These are phyloP conservation scores for Mycosarcoma mackinlayi DNA, from an alignment of 1,284 basidiomycete species.

Conservation along the genomic window DNA sequence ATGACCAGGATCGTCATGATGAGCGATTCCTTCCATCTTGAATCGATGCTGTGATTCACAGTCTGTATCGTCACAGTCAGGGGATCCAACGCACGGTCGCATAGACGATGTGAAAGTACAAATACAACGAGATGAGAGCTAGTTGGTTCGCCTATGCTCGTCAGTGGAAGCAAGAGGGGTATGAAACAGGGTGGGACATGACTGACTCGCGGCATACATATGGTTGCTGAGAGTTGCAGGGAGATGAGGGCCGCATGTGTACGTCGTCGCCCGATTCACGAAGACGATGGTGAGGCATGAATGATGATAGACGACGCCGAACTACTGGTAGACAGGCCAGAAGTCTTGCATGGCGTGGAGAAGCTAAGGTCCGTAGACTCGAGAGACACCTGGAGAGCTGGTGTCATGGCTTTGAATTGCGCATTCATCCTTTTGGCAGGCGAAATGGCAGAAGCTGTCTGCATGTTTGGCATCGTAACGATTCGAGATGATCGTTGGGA, in stretches of 20 bases:
- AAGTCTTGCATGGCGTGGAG: constrained; percentile 1
- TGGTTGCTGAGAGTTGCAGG: background rate
- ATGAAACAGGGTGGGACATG: background rate
- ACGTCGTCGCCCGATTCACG: background rate
- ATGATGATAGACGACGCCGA: constrained; percentile 34
- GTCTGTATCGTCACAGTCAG: no score
- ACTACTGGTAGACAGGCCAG: constrained; percentile 9
- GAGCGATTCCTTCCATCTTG: no score
- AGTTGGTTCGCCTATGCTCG: background rate
- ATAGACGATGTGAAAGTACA: background rate
- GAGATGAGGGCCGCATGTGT: background rate
- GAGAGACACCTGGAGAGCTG: background rate
- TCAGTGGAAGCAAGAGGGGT: background rate
- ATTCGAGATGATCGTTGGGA: constrained; percentile 11
- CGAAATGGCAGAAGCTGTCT: background rate
- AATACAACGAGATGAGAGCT: constrained; percentile 2
- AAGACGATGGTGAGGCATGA: constrained; percentile 14
- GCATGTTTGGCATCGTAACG: constrained; percentile 29
- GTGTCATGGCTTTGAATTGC: background rate
- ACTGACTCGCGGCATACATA: constrained; percentile 1
- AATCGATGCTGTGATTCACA: no score
- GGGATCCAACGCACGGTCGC: no score
- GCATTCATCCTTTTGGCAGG: background rate
- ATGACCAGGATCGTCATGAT: no score
- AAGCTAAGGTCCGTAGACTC: background rate